phyloP scores from a whole-genome alignment of 257 asterid genomes.

The Rauvolfia tetraphylla region DNA sequence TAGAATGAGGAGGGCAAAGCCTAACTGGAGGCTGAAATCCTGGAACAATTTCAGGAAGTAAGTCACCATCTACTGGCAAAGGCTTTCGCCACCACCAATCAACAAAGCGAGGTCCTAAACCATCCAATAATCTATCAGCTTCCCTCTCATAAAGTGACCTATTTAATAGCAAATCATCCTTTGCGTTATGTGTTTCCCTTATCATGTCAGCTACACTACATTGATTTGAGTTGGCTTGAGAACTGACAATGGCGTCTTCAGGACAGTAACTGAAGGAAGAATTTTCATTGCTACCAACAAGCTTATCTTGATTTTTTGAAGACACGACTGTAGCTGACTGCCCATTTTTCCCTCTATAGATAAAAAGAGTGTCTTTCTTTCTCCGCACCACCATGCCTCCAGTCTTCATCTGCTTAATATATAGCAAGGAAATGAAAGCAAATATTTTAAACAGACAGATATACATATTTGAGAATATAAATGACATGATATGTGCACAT shows the following conservation, averaged over 20 bases:
- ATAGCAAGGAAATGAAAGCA: conserved; percentile 8
- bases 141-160: conserved; percentile 73
- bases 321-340: conserved; percentile 17
- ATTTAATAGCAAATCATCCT: conserved; percentile 30
- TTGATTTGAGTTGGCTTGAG: conserved; percentile 26
- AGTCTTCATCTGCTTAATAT: conserved; percentile 60
- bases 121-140: conserved; percentile 79
- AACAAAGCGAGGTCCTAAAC: conserved; percentile 85
- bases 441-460: conserved; percentile 1
- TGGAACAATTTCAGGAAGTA: conserved; percentile 75
- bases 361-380: conserved; percentile 65
- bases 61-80: conserved; percentile 88
- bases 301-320: conserved; percentile 19
- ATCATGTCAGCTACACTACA: conserved; percentile 26
- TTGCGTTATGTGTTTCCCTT: conserved; percentile 29
- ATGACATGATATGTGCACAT: neutral
- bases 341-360: conserved; percentile 65
- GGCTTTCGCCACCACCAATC: conserved; percentile 98
- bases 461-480: neutral
- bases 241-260: conserved; percentile 15
- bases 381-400: conserved; percentile 80
- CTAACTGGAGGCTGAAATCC: conserved; percentile 71
- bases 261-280: conserved; percentile 22
- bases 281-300: conserved; percentile 22
- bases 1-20: conserved; percentile 65